Percentiles rank a stretch among this genome's conserved stretches.
Conservation (phyloP, 192 early-diverging fungal genomes). For the Coemansia sp. region DNA sequence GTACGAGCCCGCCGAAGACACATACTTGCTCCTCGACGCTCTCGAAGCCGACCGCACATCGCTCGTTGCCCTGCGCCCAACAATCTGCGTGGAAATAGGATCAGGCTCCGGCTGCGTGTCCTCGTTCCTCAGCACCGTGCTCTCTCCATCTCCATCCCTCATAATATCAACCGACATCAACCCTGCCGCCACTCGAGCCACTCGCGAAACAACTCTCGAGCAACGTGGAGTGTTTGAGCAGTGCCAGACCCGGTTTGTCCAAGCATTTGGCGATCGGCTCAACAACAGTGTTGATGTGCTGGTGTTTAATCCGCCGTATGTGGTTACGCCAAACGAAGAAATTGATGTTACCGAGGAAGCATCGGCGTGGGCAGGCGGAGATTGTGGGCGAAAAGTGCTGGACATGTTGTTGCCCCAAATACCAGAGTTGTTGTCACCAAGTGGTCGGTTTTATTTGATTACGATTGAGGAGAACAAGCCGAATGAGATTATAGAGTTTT, state of each 20-base stretch:
- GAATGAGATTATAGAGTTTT: conserved; percentile 67
- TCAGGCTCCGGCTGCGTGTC: conserved; percentile 84
- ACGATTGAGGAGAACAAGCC: conserved; percentile 85
- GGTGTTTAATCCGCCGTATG: conserved; percentile 95
- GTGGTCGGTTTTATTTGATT: conserved; percentile 83
- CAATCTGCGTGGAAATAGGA: conserved; percentile 85
- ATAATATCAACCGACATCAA: conserved; percentile 83
- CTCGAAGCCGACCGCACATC: conserved; percentile 72
- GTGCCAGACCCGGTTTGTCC: conserved; percentile 64
- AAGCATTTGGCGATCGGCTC: conserved; percentile 59
- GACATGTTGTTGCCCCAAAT: conserved; percentile 76
- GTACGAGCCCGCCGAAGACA: conserved; percentile 94
- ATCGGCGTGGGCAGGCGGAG: conserved; percentile 91
- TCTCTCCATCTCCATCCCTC: conserved; percentile 17
- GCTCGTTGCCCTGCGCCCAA: conserved; percentile 59
- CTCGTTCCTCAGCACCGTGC: conserved; percentile 65
- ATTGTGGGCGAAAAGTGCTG: conserved; percentile 85
- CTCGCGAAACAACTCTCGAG: conserved; percentile 66
- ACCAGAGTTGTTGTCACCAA: conserved; percentile 63
- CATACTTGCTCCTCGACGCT: conserved; percentile 88
- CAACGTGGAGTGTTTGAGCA: conserved; percentile 56
- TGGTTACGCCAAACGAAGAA: conserved; percentile 79
- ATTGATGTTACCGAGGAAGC: conserved; percentile 63
- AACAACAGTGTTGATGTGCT: conserved; percentile 69
- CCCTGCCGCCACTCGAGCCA: conserved; percentile 66